Base-by-base conservation (phyloP, 2,329 filamentous ascomycete genomes). In the Lachnellula occidentalis region DNA sequence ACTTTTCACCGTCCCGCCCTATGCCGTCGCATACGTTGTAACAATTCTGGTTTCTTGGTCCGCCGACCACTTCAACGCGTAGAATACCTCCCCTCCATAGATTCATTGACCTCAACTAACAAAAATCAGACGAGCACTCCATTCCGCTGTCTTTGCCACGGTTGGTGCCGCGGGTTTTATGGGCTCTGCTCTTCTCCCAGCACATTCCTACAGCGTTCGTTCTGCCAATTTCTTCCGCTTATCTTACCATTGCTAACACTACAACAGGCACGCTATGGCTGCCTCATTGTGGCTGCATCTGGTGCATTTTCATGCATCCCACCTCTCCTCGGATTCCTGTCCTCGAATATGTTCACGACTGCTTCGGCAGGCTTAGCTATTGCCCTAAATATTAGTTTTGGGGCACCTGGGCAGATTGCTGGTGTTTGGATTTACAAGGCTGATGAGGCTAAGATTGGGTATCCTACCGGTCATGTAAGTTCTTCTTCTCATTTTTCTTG, bases 371-470 rank as follows among this genome's bases (percentile, higher is more conserved):
- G 86, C 0, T 74, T 90, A 11, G 86, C 85, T 2, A 86, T 89
- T 53, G 86, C 85, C 0, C 70, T 90, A 58, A 88, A 89, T 58
- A 80, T 89, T 15, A 83, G 81, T 2, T 76, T 87, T 48, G 85
- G 84, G 0, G 85, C 84, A 0, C 76, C 85, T 0, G 86, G 86
- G 0, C 86, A 89, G 68, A 89, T 90, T 41, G 79, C 82, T 0
- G 86, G 85, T 0, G 83, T 88, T 1, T 90, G 85, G 85, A 88
- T 88, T 58, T 89, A 88, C 70, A 86, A 85, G 64, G 74, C 79
- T 1, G 71, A 79, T 11, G 83, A 90, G 68, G 78, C 76, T 17
- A 67, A 71, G 21, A 70, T 61, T 9, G 86, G 86, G 0, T 89
- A 87, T 66, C 84, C 84, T 0, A 88, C 85, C 0, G 86, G 86